Conservation (phyloP, 352 stramenopile species). For the Thalassiosira pacifica region DNA sequence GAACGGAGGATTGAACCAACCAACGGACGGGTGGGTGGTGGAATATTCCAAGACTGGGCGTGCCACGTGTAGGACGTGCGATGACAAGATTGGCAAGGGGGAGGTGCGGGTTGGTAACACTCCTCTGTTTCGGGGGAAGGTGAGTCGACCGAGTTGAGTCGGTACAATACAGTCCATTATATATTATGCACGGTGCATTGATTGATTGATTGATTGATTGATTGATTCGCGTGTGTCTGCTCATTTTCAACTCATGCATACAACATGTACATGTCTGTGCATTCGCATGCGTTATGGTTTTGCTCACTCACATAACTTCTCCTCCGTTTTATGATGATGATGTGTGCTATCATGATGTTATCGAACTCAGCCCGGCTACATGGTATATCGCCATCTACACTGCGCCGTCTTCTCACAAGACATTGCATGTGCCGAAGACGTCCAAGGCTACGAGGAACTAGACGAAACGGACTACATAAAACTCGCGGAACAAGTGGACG, state of each 20-base stretch:
- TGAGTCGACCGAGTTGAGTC: no score
- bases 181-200: no score
- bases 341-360: no score
- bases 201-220: no score
- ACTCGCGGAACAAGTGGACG: constrained; percentile 67
- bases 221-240: no score
- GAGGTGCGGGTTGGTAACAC: constrained; percentile 70
- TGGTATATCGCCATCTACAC: constrained; percentile 80
- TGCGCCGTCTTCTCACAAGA: constrained; percentile 80
- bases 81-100: constrained; percentile 77
- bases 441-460: constrained; percentile 69
- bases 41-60: constrained; percentile 78
- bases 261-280: not conserved
- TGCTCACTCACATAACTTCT: no score
- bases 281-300: no score
- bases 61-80: constrained; percentile 81
- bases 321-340: no score
- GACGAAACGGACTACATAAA: constrained; percentile 63
- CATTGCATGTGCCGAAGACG: constrained; percentile 61
- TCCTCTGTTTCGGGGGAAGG: constrained; percentile 85
- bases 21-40: constrained; percentile 34
- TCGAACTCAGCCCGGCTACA: constrained; percentile 82
- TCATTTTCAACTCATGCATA: no score
- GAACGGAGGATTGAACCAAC: constrained; percentile 52
- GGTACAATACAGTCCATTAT: no score